Base-by-base conservation (phyloP, 495 filamentous ascomycete species). In the Hypoxylon crocopeplum region DNA sequence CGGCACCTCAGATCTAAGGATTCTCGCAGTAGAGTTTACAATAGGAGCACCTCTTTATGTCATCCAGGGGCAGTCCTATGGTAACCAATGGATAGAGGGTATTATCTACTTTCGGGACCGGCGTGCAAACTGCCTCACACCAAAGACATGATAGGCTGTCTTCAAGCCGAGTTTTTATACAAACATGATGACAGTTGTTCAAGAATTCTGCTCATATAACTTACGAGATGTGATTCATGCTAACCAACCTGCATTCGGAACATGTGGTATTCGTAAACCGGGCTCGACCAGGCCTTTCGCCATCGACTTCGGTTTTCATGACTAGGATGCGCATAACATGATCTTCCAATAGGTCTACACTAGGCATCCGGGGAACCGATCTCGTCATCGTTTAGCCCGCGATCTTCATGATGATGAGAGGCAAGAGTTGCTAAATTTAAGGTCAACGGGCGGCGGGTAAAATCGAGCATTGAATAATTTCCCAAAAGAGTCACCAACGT, bases 381-480 rank as follows among this genome's bases (percentile, higher is more conserved):
- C 68, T 64, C 69, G 69, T 73, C 76, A 68, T 68, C 65, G 72
- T 72, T 74, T 66, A n/a, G 70, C 44, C 63, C 61, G 64, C 54
- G 75, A 76, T 76, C 65, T 67, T 65, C 73, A 70, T 76, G 54
- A 54, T 34, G 69, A 72, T n/a, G n/a, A n/a, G 66, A 72, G 66
- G 64, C 68, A 69, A 71, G 52, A 50, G 77, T 76, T 77, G 41
- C 66, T 64, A 67, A 61, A 63, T 62, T 54, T 66, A 58, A 60
- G 56, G 67, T 56, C 68, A 56, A 66, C 44, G 64, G 62, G 56
- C 52, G 41, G 52, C 62, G 73, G 72, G 47, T 75, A 75, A 74
- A 69, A 70, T 50, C 55, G 53, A 67, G 60, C 65, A 66, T 70
- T 68, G 52, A 66, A 72, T 67, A 76, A 77, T 76, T 78, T 77